Evolutionary conservation across 1,284 basidiomycete species (phyloP).

Genomic region (Psilocybe mexicana): DNA sequence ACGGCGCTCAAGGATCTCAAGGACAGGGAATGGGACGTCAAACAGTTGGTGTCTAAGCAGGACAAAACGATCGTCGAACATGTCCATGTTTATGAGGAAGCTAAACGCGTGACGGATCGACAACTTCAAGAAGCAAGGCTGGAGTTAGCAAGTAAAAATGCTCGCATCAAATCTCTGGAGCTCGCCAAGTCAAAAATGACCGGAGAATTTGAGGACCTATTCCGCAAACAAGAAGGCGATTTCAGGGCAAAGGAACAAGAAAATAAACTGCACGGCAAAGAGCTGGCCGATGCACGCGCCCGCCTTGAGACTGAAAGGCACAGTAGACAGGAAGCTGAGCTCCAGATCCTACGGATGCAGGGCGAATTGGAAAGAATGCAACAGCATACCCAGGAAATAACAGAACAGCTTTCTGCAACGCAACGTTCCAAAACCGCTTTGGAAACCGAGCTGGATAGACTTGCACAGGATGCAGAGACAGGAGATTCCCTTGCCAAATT

Average conservation of each 20-base stretch:
- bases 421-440: constrained; percentile 68
- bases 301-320: constrained; percentile 68
- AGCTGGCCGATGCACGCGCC: constrained; percentile 51
- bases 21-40: constrained; percentile 83
- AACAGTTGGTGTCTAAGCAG: constrained; percentile 82
- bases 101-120: constrained; percentile 93
- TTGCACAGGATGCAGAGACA: constrained; percentile 62
- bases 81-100: constrained; percentile 96
- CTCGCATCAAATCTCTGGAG: constrained; percentile 83
- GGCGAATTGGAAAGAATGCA: constrained; percentile 56
- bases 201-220: constrained; percentile 85
- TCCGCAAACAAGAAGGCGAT: constrained; percentile 75
- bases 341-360: constrained; percentile 58
- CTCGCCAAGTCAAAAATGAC: constrained; percentile 77
- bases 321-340: constrained; percentile 64
- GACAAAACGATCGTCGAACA: constrained; percentile 99
- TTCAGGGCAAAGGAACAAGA: constrained; percentile 70
- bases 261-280: constrained; percentile 59
- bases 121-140: constrained; percentile 83
- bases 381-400: constrained; percentile 53
- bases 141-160: constrained; percentile 72
- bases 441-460: constrained; percentile 67
- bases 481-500: constrained; percentile 58
- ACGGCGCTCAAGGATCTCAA: constrained; percentile 81
- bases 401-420: constrained; percentile 50